These are phyloP conservation scores for Ceratonia siliqua DNA, from an alignment of 306 rosid genomes.

Conservation along the genomic window DNA sequence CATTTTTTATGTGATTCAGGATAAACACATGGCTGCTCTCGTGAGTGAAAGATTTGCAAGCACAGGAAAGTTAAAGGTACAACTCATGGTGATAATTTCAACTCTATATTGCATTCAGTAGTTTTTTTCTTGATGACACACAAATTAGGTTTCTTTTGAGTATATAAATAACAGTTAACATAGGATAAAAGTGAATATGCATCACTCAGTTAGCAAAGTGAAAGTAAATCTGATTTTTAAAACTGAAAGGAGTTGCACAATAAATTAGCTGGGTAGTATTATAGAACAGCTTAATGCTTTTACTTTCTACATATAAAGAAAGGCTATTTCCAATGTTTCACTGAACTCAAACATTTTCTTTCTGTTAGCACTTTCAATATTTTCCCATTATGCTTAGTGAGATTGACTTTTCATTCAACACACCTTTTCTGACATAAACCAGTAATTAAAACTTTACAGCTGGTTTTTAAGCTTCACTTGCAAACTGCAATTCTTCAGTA, in stretches of 20 bases:
- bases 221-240: neutral
- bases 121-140: constrained; percentile 4
- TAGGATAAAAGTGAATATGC: neutral
- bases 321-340: neutral
- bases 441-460: no score
- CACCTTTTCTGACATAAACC: no score
- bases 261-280: neutral
- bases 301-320: neutral
- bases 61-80: constrained; percentile 73
- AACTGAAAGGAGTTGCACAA: neutral
- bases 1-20: constrained; percentile 49
- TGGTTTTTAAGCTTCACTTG: no score
- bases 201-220: neutral
- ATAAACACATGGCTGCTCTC: constrained; percentile 82
- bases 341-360: neutral
- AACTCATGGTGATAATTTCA: constrained; percentile 8
- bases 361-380: no score
- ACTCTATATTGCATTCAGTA: neutral
- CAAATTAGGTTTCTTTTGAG: constrained; percentile 16
- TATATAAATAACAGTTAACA: neutral
- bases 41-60: constrained; percentile 74
- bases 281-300: neutral
- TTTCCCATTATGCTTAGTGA: no score
- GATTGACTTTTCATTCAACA: no score
- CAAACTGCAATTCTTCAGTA: no score